A percentile compares a stretch with the other conserved stretches of the same genome.
Conservation (phyloP, 768 basidiomycete species). For the Leucogyrophana mollusca region DNA sequence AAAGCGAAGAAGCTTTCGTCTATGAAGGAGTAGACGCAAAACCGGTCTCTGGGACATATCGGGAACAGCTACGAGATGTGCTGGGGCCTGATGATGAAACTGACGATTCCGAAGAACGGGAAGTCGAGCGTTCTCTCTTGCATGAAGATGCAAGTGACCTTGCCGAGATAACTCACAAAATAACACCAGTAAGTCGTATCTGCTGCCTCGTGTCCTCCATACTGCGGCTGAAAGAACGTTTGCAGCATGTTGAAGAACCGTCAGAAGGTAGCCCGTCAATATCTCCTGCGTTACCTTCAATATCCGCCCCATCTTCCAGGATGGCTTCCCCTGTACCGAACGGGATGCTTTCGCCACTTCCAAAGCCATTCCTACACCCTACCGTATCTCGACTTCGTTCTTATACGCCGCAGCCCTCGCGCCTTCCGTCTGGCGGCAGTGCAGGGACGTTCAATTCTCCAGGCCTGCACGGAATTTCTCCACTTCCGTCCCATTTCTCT, state of each 20-base stretch:
- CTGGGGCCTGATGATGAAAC: slow-evolving; percentile 63
- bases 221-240: slow-evolving; percentile 22
- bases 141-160: slow-evolving; percentile 36
- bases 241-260: slow-evolving; percentile 34
- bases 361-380: slow-evolving; percentile 66
- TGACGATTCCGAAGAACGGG: slow-evolving; percentile 44
- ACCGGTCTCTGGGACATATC: slow-evolving; percentile 48
- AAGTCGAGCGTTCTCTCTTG: slow-evolving; percentile 46
- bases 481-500: slow-evolving; percentile 64
- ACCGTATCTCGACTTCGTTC: slow-evolving; percentile 82
- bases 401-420: slow-evolving; percentile 48
- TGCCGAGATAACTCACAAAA: slow-evolving; percentile 16
- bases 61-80: slow-evolving; percentile 67
- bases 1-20: slow-evolving; percentile 64
- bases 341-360: slow-evolving; percentile 27
- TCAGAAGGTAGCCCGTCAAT: slow-evolving; percentile 37
- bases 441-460: slow-evolving; percentile 44
- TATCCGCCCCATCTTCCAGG: slow-evolving; percentile 38
- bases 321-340: slow-evolving; percentile 35
- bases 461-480: slow-evolving; percentile 43
- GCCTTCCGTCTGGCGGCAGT: slow-evolving; percentile 40
- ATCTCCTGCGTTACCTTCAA: slow-evolving; percentile 30
- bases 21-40: slow-evolving; percentile 71
- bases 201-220: slow-evolving; percentile 16
- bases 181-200: slow-evolving; percentile 31